Base-by-base conservation (phyloP, 345 rosid species). In the Conringia planisiliqua region DNA sequence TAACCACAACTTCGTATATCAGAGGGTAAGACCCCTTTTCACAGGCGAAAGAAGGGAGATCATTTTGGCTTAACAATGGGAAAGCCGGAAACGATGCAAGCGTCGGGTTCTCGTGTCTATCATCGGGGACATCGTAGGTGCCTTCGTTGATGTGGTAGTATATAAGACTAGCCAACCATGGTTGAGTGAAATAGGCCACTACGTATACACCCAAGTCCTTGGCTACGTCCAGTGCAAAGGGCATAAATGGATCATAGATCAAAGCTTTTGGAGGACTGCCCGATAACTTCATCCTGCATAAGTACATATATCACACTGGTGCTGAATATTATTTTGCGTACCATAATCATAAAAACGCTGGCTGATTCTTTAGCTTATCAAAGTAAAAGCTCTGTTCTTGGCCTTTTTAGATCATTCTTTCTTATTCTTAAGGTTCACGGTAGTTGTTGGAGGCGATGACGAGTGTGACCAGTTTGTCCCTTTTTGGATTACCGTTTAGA, bases 161-260 rank as follows among this genome's bases (percentile, higher is more conserved):
- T 32, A 73, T 24, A 73, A 68, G 78, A 47, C 78, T 79, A 70
- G 78, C 78, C 39, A 74, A 40, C 82, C 82, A 79, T 61, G 82
- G 75, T 39, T 79, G 82, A 62, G 82, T 79, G 48, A 74, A 79
- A 46, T 73, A 79, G 4, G 78, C 78, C 50, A 73, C 82, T n/a
- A 7, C 68, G 40, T 73, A 68, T 43, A 79, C 13, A 36, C 59
- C 75, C 35, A 68, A 62, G 24, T 69, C 75, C 61, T 62, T 73
- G 48, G 79, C 79, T 56, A 79, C 75, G 47, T 84, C 83, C 69
- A 82, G 64, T 65, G 68, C 84, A 86, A 86, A 84, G 3, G 85
- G 70, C 81, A 84, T 20, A 24, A 75, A 18, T 12, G 88, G 77
- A 62, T 87, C 88, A 63, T 87, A 84, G 11, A 85, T 79, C 11